Base-by-base conservation (phyloP, 371 early-diverging fungal genomes). In the Mucor piriformis region DNA sequence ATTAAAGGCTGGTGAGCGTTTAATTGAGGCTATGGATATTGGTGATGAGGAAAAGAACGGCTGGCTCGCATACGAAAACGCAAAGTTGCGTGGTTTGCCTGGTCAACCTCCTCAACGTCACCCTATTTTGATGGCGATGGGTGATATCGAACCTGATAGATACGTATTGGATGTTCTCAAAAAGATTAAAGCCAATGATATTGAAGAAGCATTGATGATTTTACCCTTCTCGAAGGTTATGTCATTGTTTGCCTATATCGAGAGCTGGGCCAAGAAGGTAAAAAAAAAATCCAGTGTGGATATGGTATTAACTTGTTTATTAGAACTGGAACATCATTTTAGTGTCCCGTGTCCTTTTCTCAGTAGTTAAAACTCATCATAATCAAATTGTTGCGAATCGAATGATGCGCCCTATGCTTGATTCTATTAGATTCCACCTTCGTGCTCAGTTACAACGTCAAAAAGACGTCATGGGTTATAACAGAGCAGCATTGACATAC, bases 1-100 rank as follows among this genome's bases (percentile, higher is more conserved):
- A 16, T 80, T 97, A 32, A 94, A 95, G 69, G 91, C 96, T 10
- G 95, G 95, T 64, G 97, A 98, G 69, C 81, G 88, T 37, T 84
- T 96, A 25, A 84, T 95, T 61, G 95, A 96, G 67, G 95, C 96
- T 6, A 77, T 96, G 42, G 92, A 93, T 33, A 72, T 95, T 54
- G 92, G 88, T 54, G 92, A 93, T 57, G 86, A 88, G 62, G 95
- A 95, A 66, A 83, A 82, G 47, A 65, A 76, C 48, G 88, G 84
- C 18, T 86, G 88, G 86, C 70, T 76, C 37, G 88, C 75, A 20
- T 87, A 85, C 66, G 82, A 86, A 57, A 71, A 78, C 18, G 85
- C 84, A 44, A 83, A 83, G 29, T 72, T 79, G 25, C 70, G 63
- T 27, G 74, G 74, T 8, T 57, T 77, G 49, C 84, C 83, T 38